Evolutionary conservation across 352 stramenopile species (phyloP).

Genomic region (Plasmopara halstedii): DNA sequence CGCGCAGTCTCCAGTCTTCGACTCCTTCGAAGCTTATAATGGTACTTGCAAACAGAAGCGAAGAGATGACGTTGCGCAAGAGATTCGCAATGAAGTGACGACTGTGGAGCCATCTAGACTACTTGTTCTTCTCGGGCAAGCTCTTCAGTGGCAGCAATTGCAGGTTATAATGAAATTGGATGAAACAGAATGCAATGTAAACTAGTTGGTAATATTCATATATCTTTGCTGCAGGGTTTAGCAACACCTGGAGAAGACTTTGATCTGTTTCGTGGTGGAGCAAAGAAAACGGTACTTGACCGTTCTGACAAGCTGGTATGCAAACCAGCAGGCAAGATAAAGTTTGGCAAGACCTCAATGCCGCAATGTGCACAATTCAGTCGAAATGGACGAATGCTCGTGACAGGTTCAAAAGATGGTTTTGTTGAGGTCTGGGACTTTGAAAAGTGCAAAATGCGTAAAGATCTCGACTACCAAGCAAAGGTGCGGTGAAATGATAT

Average conservation of each 20-base stretch:
- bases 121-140: constrained; percentile 81
- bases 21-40: constrained; percentile 59
- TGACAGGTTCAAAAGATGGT: constrained; percentile 91
- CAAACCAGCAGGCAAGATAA: constrained; percentile 77
- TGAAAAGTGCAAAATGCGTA: constrained; percentile 84
- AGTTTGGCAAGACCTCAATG: constrained; percentile 81
- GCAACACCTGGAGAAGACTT: constrained; percentile 55
- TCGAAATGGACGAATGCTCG: constrained; percentile 80
- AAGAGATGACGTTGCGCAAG: constrained; percentile 66
- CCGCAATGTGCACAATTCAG: constrained; percentile 85
- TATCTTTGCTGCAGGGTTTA: constrained; percentile 31
- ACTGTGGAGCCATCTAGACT: constrained; percentile 83
- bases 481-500: constrained; percentile 24
- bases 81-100: constrained; percentile 62
- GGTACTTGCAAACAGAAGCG: constrained; percentile 69
- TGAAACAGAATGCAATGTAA: no score
- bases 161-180: constrained; percentile 28
- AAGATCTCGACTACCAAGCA: constrained; percentile 91
- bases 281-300: constrained; percentile 49
- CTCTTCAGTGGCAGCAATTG: constrained; percentile 87
- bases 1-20: constrained; percentile 56
- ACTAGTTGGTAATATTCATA: neutral
- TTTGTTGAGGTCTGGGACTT: constrained; percentile 93
- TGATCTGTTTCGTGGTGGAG: constrained; percentile 73
- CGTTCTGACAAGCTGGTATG: constrained; percentile 52